These are phyloP conservation scores for Tolypocladium ovalisporum DNA, from an alignment of 2,329 filamentous ascomycete genomes.

Conservation along the genomic window DNA sequence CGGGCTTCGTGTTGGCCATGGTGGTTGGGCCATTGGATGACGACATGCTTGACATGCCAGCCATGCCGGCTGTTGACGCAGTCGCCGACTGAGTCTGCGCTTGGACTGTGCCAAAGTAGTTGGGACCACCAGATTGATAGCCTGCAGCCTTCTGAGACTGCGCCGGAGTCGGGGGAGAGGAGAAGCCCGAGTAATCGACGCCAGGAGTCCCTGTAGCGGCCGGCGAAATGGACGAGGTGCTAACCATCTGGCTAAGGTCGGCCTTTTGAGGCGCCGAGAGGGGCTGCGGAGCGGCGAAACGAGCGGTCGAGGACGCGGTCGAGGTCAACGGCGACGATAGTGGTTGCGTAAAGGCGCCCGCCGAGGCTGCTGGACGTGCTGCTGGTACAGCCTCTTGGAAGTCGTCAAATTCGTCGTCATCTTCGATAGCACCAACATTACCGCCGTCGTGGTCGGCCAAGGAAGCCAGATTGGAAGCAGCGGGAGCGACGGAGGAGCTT, in stretches of 20 bases:
- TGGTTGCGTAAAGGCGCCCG: conserved; percentile 23
- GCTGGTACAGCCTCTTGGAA: conserved; percentile 78
- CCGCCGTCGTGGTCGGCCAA: conserved; percentile 19
- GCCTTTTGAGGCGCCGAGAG: conserved; percentile 73
- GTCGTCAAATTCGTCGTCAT: conserved; percentile 93
- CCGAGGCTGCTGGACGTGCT: conserved; percentile 31
- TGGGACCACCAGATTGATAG: conserved; percentile 72
- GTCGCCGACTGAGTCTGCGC: conserved; percentile 19
- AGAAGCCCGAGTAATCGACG: conserved; percentile 55
- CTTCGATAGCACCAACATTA: conserved; percentile 26
- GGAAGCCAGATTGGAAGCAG: conserved; percentile 37
- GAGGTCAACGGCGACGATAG: conserved; percentile 37
- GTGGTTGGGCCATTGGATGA: conserved; percentile 24
- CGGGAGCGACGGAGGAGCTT: conserved; percentile 30
- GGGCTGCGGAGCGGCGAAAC: conserved; percentile 74
- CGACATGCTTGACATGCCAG: conserved; percentile 18
- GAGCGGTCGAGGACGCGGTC: conserved; percentile 43
- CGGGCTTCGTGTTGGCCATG: conserved; percentile 36
- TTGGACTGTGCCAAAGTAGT: conserved; percentile 86
- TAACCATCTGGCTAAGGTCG: conserved; percentile 69
- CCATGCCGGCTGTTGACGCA: conserved; percentile 13
- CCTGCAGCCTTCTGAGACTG: conserved; percentile 45
- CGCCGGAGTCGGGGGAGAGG: conserved; percentile 23
- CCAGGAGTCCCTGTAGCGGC: conserved; percentile 45
- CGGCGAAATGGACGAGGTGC: conserved; percentile 72